Conservation (phyloP, 208 protist species). For the Leishmania lainsoni region DNA sequence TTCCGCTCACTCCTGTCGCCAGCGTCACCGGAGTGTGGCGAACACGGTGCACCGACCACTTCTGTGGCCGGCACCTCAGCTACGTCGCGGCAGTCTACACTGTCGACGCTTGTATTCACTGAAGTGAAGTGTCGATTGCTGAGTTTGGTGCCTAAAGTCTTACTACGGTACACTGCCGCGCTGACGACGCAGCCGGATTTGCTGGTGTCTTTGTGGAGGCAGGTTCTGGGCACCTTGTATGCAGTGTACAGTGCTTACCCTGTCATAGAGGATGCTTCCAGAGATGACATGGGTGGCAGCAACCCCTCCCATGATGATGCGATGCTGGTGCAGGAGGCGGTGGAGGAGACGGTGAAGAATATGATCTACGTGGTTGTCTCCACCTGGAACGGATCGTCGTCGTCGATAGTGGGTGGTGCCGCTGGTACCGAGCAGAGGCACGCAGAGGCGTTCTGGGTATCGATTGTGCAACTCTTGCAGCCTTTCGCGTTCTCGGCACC, state of each 20-base stretch:
- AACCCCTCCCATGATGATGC: conserved; percentile 37
- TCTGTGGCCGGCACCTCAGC: background rate
- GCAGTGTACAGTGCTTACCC: conserved; percentile 65
- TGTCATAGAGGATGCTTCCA: background rate
- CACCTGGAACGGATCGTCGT: conserved; percentile 13
- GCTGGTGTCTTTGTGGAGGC: conserved; percentile 66
- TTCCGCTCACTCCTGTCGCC: conserved; percentile 23
- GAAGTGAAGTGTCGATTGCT: conserved; percentile 80
- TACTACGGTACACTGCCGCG: conserved; percentile 60
- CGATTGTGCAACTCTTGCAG: conserved; percentile 42
- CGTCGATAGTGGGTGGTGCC: background rate
- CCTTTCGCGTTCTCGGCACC: conserved; percentile 60
- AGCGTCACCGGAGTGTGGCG: conserved; percentile 3
- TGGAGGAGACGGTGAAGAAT: conserved; percentile 89
- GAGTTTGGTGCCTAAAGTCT: conserved; percentile 64
- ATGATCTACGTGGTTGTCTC: conserved; percentile 75
- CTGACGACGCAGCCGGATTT: conserved; percentile 36
- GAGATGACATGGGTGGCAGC: background rate
- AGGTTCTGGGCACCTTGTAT: conserved; percentile 76
- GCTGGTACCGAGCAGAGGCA: conserved; percentile 6
- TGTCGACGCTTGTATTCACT: conserved; percentile 13
- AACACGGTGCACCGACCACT: background rate
- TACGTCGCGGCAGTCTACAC: conserved; percentile 1
- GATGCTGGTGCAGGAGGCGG: conserved; percentile 62
- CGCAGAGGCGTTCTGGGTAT: conserved; percentile 39